A percentile compares a stretch with the other conserved stretches of the same genome.
Evolutionary conservation across 2,329 filamentous ascomycete genomes (phyloP).

Genomic region (Stromatinia cepivora): DNA sequence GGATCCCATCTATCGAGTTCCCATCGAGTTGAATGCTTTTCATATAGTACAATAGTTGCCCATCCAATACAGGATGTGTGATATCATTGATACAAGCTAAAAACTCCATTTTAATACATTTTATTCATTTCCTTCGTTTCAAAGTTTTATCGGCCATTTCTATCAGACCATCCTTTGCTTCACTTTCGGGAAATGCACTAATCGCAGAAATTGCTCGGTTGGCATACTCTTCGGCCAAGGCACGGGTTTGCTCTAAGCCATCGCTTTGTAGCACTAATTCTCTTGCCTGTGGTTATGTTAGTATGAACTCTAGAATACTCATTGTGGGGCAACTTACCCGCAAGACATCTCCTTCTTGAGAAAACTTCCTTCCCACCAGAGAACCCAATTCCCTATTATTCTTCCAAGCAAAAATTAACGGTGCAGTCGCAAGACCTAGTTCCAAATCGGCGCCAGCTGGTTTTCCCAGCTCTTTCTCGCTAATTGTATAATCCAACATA

Average conservation of each 20-base stretch:
- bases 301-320: conserved; percentile 1
- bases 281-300: conserved; percentile 63
- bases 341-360: conserved; percentile 76
- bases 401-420: conserved; percentile 94
- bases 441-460: conserved; percentile 93
- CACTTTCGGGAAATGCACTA: conserved; percentile 81
- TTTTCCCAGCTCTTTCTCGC: conserved; percentile 83
- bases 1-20: conserved; percentile 9
- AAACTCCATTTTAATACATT: conserved; percentile 14
- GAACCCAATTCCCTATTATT: conserved; percentile 79
- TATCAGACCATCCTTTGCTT: conserved; percentile 86
- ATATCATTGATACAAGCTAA: conserved; percentile 27
- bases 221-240: conserved; percentile 85
- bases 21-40: conserved; percentile 19
- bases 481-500: conserved; percentile 94
- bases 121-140: conserved; percentile 74
- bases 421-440: conserved; percentile 89
- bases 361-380: conserved; percentile 90
- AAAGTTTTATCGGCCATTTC: conserved; percentile 95
- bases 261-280: conserved; percentile 80
- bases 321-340: conserved; percentile 59
- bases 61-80: conserved; percentile 5
- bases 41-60: conserved; percentile 16
- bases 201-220: conserved; percentile 87
- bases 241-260: conserved; percentile 88